Base-by-base conservation (phyloP, 2,329 filamentous ascomycete genomes). In the Phaeosphaeria sp. region DNA sequence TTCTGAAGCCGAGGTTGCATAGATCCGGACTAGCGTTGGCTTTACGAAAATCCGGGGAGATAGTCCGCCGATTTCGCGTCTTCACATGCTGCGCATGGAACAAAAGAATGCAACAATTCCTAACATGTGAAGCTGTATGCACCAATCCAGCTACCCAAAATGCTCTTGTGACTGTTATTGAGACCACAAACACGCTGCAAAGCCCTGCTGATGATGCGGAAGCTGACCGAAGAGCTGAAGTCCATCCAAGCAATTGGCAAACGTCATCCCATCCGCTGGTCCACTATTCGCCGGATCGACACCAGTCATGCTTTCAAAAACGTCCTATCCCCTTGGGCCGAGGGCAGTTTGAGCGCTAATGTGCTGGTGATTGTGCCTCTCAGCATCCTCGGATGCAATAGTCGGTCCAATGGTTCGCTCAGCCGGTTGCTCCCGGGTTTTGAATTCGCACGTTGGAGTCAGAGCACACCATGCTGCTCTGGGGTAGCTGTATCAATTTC, bases 401-500 rank as follows among this genome's bases (percentile, higher is more conserved):
- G 63, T 75, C 72, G 72, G 72, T 42, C 71, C 72, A 76, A 74
- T 76, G 72, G 71, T 73, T 55, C 62, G 63, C 58, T 72, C 67
- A 73, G 60, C 73, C 73, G 72, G 65, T 54, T 60, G 56, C 58
- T 67, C 65, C 72, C 72, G 72, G 72, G 58, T 54, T 63, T 48
- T 60, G 46, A 43, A 54, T 42, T 53, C 54, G 60, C 30, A 36
- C 60, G 61, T 68, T 59, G 61, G 59, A 52, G 51, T 60, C 22
- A 39, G 30, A 60, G 50, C 54, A 56, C 55, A 39, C 46, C 44
- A 50, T 63, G 59, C 62, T 59, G 62, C 63, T 51, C 55, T 63
- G 60, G 58, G 48, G 58, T 62, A 57, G 62, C 53, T 61, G 54
- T 64, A 56, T 6, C 60, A 47, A 50, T 56, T 52, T 49, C 55